Evolutionary conservation across 2,329 filamentous ascomycete genomes (phyloP).

Genomic region (Apiospora sp.): DNA sequence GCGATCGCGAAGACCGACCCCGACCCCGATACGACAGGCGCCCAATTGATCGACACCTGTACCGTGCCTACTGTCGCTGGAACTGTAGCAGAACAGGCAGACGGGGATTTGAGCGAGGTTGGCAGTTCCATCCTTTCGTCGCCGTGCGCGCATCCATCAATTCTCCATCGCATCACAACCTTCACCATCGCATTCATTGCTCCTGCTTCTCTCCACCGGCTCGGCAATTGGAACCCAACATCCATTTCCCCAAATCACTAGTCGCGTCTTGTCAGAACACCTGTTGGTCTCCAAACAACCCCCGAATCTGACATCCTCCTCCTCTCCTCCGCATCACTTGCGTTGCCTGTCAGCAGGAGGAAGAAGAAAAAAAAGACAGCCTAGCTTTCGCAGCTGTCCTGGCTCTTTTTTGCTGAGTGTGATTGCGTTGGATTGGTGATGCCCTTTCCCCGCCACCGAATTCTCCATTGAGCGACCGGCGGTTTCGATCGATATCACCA

Average conservation of each 20-base stretch:
- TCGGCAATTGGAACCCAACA: conserved; percentile 21
- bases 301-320: not conserved
- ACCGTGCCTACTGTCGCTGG: not conserved
- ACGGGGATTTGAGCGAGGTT: conserved; percentile 10
- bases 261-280: not conserved
- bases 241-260: conserved; percentile 6
- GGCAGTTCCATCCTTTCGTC: conserved; percentile 1
- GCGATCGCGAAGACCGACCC: conserved; percentile 19
- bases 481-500: conserved; percentile 22
- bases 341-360: not conserved
- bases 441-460: conserved; percentile 26
- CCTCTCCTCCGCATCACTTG: not conserved
- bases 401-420: not conserved
- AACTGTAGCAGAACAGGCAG: conserved; percentile 7
- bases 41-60: conserved; percentile 9
- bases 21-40: conserved; percentile 14
- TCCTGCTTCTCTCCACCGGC: conserved; percentile 15
- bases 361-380: not conserved
- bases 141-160: conserved; percentile 4
- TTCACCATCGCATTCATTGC: conserved; percentile 9
- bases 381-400: conserved; percentile 9
- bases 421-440: conserved; percentile 22
- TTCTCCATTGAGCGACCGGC: conserved; percentile 15
- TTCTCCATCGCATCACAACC: conserved; percentile 15
- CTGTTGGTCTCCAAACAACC: conserved; percentile 1